A percentile compares a stretch with the other conserved stretches of the same genome.
Conservation (phyloP, 2,329 filamentous ascomycete species). For the Alternaria gaisen region DNA sequence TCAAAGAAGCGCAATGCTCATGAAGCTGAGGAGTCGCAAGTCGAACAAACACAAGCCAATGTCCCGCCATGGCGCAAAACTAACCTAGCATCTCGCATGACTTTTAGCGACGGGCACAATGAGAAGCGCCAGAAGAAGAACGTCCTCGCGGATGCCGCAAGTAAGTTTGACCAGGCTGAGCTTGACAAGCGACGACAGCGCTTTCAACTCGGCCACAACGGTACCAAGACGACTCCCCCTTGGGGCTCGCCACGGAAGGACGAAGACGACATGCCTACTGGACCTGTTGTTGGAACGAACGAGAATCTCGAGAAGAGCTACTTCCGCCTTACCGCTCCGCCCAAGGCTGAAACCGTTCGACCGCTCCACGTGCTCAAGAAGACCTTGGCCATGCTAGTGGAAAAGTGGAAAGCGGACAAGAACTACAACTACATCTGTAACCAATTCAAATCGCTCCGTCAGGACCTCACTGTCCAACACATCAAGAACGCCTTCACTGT, state of each 20-base stretch:
- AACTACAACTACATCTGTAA: slow-evolving; percentile 99
- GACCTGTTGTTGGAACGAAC: slow-evolving; percentile 86
- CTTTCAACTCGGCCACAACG: slow-evolving; percentile 69
- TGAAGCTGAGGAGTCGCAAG: slow-evolving; percentile 61
- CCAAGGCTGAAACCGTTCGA: slow-evolving; percentile 87
- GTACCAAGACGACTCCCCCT: slow-evolving; percentile 64
- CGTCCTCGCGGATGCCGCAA: slow-evolving; percentile 65
- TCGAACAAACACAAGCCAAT: slow-evolving; percentile 60
- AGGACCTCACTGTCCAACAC: slow-evolving; percentile 97
- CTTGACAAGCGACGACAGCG: slow-evolving; percentile 90
- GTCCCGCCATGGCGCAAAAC: slow-evolving; percentile 77
- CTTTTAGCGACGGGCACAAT: slow-evolving; percentile 61
- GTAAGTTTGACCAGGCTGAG: slow-evolving; percentile 89
- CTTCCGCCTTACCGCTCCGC: slow-evolving; percentile 89
- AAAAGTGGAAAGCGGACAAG: slow-evolving; percentile 91
- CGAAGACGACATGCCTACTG: slow-evolving; percentile 59
- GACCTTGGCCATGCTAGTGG: slow-evolving; percentile 87
- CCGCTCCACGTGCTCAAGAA: slow-evolving; percentile 81
- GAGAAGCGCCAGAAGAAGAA: slow-evolving; percentile 60
- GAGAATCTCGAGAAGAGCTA: slow-evolving; percentile 91
- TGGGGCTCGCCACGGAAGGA: slow-evolving; percentile 59
- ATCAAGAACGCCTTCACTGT: slow-evolving; percentile 98
- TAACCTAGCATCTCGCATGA: slow-evolving; percentile 78
- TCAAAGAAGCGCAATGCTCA: slow-evolving; percentile 85
- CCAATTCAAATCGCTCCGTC: slow-evolving; percentile 97